Evolutionary conservation across 305 asterid genomes (phyloP).

Genomic region (Fraxinus velutina): DNA sequence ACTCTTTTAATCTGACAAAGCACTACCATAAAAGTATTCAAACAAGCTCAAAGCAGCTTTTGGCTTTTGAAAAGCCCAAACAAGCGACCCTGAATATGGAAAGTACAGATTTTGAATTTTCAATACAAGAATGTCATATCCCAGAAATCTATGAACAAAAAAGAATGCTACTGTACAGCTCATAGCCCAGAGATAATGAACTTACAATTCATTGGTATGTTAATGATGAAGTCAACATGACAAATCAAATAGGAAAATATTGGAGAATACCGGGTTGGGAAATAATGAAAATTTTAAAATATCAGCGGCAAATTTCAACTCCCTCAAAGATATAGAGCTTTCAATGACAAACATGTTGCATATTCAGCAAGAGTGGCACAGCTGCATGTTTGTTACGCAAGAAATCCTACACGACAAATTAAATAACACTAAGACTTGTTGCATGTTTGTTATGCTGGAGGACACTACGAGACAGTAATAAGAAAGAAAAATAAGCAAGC

Average conservation of each 20-base stretch:
- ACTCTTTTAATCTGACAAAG: neutral
- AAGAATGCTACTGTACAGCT: conserved; percentile 23
- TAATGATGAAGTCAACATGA: conserved; percentile 17
- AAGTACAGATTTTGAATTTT: neutral
- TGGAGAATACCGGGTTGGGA: conserved; percentile 22
- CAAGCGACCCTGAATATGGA: neutral
- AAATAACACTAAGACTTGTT: neutral
- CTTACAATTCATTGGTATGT: conserved; percentile 31
- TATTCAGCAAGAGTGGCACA: conserved; percentile 24
- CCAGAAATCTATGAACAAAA: neutral
- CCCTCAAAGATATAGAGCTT: conserved; percentile 25
- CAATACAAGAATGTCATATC: neutral
- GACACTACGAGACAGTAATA: neutral
- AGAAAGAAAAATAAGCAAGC: neutral
- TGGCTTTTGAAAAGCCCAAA: neutral
- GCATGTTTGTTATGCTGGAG: neutral
- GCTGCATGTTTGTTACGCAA: neutral
- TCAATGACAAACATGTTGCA: conserved; percentile 25
- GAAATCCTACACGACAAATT: conserved; percentile 17
- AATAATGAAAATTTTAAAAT: conserved; percentile 22
- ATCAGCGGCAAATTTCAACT: conserved; percentile 23
- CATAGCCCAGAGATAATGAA: conserved; percentile 10
- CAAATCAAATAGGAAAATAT: conserved; percentile 6
- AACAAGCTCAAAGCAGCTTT: neutral
- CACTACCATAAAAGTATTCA: neutral